phyloP scores from a whole-genome alignment of 148 eudicot species.

The Rhododendron williamsianum region DNA sequence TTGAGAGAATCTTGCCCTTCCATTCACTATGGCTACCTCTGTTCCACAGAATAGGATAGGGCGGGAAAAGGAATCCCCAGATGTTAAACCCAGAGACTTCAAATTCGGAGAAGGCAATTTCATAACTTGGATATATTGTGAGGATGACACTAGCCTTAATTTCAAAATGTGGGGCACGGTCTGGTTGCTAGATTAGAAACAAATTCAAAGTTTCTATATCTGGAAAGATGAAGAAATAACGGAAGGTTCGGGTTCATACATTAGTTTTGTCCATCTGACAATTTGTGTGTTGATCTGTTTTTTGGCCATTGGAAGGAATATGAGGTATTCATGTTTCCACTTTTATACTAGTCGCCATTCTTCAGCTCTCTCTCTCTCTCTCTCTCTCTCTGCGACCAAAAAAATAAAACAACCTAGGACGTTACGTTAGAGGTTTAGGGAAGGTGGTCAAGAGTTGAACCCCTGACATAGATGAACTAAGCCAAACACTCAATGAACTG shows the following conservation, averaged over 20 bases:
- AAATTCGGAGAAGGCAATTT: neutral
- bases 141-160: neutral
- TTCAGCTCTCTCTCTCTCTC: neutral
- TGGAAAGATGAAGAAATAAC: neutral
- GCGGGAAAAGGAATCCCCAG: neutral
- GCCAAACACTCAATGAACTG: neutral
- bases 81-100: neutral
- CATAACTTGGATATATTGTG: neutral
- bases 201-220: neutral
- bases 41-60: neutral
- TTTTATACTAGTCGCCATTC: neutral
- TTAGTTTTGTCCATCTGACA: neutral
- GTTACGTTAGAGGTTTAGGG: neutral
- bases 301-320: neutral
- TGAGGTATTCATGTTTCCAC: neutral
- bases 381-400: neutral
- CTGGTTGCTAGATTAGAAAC: slow-evolving; percentile 9
- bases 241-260: neutral
- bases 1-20: neutral
- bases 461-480: neutral
- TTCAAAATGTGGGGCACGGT: neutral
- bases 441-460: neutral
- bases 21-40: neutral
- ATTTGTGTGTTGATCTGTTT: neutral
- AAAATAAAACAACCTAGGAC: neutral